phyloP scores from a whole-genome alignment of 768 basidiomycete genomes.

The Tephrocybe sp. region DNA sequence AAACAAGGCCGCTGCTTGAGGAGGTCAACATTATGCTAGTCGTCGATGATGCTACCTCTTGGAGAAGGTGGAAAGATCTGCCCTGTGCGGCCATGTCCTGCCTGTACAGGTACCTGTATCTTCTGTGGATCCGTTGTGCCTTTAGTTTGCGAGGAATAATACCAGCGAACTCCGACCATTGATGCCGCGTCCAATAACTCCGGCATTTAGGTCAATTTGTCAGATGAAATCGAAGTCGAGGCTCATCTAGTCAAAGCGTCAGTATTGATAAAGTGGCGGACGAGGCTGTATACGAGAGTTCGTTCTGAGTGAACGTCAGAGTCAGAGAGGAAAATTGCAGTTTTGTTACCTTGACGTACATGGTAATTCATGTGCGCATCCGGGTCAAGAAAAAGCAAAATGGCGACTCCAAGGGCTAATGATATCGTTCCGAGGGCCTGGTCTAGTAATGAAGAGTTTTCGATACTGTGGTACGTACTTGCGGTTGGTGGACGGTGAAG shows the following conservation, averaged over 20 bases:
- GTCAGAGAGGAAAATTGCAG: neutral
- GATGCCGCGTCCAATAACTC: no score
- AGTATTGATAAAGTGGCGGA: constrained; percentile 64
- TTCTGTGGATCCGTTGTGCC: no score
- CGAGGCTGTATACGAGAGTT: constrained; percentile 58
- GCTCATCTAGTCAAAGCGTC: constrained; percentile 60
- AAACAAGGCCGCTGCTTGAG: constrained; percentile 59
- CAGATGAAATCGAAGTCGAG: no score
- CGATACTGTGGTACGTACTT: constrained; percentile 32
- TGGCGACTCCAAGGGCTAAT: constrained; percentile 51
- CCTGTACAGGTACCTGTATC: no score
- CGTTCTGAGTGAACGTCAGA: constrained; percentile 40
- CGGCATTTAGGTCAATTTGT: no score
- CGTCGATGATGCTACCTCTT: constrained; percentile 29
- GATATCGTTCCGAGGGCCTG: constrained; percentile 54
- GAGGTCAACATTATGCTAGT: constrained; percentile 47
- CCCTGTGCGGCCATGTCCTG: no score
- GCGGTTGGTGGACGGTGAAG: constrained; percentile 41
- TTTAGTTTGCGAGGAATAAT: no score
- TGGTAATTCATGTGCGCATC: constrained; percentile 52
- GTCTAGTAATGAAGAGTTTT: neutral
- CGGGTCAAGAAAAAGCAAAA: constrained; percentile 61
- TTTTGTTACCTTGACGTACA: constrained; percentile 32
- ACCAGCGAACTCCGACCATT: no score
- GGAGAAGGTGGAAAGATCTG: no score